Percentiles rank a stretch among this genome's conserved stretches.
These are phyloP conservation scores for Thielaviopsis ethacetica DNA, from an alignment of 2,329 filamentous ascomycete genomes.

Conservation along the genomic window DNA sequence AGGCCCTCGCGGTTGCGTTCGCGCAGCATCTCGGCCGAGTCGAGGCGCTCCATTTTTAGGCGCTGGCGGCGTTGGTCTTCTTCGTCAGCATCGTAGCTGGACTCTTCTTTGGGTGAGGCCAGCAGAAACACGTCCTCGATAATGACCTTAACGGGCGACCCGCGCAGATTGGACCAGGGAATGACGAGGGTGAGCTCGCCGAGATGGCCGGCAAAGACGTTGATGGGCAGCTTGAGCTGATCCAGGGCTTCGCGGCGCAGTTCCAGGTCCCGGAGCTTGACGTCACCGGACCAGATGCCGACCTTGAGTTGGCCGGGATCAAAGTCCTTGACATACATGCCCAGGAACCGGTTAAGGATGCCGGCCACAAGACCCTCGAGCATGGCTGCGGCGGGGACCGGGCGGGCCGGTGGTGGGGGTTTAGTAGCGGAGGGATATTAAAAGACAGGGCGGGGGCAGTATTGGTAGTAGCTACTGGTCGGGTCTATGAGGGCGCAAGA, in stretches of 20 bases:
- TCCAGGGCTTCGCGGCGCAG: conserved; percentile 89
- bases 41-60: conserved; percentile 98
- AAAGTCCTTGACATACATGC: conserved; percentile 99
- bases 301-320: conserved; percentile 96
- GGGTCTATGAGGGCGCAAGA: too few species aligned
- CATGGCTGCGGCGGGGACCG: conserved; percentile 36
- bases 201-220: conserved; percentile 89
- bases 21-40: conserved; percentile 87
- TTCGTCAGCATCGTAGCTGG: conserved; percentile 82
- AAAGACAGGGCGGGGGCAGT: too few species aligned
- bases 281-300: conserved; percentile 97
- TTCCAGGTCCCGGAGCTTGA: conserved; percentile 85
- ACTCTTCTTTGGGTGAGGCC: conserved; percentile 88
- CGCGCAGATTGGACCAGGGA: conserved; percentile 91
- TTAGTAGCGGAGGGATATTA: not conserved
- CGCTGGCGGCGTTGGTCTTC: conserved; percentile 72
- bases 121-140: conserved; percentile 96
- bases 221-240: conserved; percentile 89
- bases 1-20: conserved; percentile 85
- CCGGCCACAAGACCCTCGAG: conserved; percentile 93
- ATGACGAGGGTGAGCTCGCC: conserved; percentile 84
- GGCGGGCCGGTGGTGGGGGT: not conserved
- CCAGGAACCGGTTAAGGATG: conserved; percentile 95
- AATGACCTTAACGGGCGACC: conserved; percentile 83
- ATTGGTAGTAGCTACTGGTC: too few species aligned